phyloP scores from a whole-genome alignment of 192 early-diverging fungal species.

The Jimgerdemannia lactiflua region DNA sequence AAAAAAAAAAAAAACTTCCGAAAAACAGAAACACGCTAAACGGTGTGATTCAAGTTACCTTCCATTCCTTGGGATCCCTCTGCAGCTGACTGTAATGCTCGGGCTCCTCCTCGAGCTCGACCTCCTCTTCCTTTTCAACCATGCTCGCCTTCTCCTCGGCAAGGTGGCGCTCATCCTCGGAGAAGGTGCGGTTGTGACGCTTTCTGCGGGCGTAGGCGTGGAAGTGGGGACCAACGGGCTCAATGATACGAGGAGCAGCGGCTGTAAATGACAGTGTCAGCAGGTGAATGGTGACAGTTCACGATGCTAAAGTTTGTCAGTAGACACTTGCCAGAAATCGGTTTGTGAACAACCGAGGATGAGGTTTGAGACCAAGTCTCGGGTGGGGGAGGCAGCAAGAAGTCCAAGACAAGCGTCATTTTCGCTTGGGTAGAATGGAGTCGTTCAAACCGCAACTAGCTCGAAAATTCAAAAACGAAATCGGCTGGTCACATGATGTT shows the following conservation, averaged over 20 bases:
- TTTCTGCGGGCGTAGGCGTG: constrained; percentile 59
- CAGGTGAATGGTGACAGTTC: neutral
- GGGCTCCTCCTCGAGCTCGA: constrained; percentile 80
- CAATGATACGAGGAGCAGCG: constrained; percentile 35
- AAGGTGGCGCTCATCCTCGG: constrained; percentile 52
- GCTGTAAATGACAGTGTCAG: constrained; percentile 6
- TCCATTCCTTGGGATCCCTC: constrained; percentile 94
- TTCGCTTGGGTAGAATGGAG: neutral
- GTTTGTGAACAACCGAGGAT: constrained; percentile 33
- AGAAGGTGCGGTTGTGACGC: constrained; percentile 57
- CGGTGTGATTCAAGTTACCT: constrained; percentile 39
- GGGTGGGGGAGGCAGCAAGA: constrained; percentile 74
- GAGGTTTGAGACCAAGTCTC: constrained; percentile 55
- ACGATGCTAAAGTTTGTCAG: neutral
- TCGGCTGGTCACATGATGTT: neutral
- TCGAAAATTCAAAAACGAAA: too few relatives aligned
- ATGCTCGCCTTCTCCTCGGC: constrained; percentile 40
- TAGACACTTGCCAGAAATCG: constrained; percentile 31
- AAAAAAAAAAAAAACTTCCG: too few relatives aligned
- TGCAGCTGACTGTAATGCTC: constrained; percentile 72
- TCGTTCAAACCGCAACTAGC: too few relatives aligned
- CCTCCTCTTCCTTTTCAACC: constrained; percentile 45
- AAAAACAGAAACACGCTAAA: too few relatives aligned
- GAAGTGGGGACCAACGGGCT: constrained; percentile 58
- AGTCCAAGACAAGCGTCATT: constrained; percentile 49